Evolutionary conservation across 139 green algal species (phyloP), one percentile per base, ranked within the genome.

Genomic region (Ulvella scutata): DNA sequence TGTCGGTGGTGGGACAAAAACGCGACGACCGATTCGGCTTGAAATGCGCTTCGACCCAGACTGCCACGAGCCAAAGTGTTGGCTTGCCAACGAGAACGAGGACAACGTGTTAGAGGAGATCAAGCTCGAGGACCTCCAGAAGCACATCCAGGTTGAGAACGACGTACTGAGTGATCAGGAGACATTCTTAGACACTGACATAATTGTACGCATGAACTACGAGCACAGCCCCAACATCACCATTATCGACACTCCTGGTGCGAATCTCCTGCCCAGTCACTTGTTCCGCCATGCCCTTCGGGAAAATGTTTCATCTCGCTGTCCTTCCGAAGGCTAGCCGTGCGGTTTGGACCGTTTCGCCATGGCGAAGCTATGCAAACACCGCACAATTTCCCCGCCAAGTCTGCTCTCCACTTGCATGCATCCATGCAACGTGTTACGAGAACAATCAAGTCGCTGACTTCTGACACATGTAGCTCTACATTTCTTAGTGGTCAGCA

Each of bases 221-320:
- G 91, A 91, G 40, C 40, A 90, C 85, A 96, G 90, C 79, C 93
- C 93, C 38, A 98, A 98, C 85, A 83, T 98, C 7, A 97, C 91
- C 43, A 97, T 98, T 85, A 98, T 98, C 74, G 93, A 98, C 79
- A 98, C 93, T 0, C 93, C 93, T 20, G 92, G 91, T 87, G 29
- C 9, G 79, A 4, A 20, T 38, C n/a, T n/a, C n/a, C n/a, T n/a
- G n/a, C n/a, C n/a, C n/a, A n/a, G n/a, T n/a, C n/a, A n/a, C n/a
- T n/a, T n/a, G n/a, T n/a, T n/a, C n/a, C n/a, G n/a, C n/a, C n/a
- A n/a, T n/a, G n/a, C n/a, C n/a, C n/a, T n/a, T n/a, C n/a, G n/a
- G n/a, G n/a, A n/a, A n/a, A n/a, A n/a, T n/a, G n/a, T n/a, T n/a
- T n/a, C n/a, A n/a, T n/a, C n/a, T n/a, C n/a, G n/a, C n/a, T n/a